Conservation (phyloP, 1,284 basidiomycete species). For the Puccinia polysora region DNA sequence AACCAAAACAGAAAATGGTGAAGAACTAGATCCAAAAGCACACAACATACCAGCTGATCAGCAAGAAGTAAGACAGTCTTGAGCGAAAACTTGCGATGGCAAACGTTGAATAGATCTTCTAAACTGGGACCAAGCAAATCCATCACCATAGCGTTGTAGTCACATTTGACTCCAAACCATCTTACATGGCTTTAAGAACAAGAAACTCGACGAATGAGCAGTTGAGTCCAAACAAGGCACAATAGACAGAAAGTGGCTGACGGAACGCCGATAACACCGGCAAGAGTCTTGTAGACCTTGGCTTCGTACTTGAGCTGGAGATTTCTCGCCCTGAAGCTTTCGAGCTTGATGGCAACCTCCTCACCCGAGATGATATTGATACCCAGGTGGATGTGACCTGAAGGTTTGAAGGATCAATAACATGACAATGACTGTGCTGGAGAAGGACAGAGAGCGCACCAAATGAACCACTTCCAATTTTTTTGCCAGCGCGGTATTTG, state of each 20-base stretch:
- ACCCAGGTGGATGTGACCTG: constrained; percentile 97
- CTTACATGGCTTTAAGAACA: background rate
- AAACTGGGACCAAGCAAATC: too few species aligned
- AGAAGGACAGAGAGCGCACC: constrained; percentile 60
- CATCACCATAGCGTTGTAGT: too few species aligned
- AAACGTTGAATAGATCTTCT: constrained; percentile 99
- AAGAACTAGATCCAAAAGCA: constrained; percentile 90
- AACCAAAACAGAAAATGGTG: constrained; percentile 96
- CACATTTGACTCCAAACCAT: constrained; percentile 49
- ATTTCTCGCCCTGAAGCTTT: constrained; percentile 98
- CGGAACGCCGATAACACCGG: constrained; percentile 59
- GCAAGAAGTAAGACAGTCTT: constrained; percentile 96
- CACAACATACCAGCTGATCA: constrained; percentile 94
- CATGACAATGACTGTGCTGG: constrained; percentile 34
- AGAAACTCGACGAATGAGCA: constrained; percentile 43
- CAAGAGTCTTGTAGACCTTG: constrained; percentile 54
- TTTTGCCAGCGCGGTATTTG: constrained; percentile 97
- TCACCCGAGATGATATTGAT: constrained; percentile 99
- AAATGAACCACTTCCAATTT: constrained; percentile 98
- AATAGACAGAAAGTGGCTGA: constrained; percentile 65
- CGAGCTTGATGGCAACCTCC: too few species aligned
- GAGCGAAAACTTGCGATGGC: constrained; percentile 94
- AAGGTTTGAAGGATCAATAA: constrained; percentile 3
- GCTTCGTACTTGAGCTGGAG: constrained; percentile 97
- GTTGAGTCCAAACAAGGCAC: too few species aligned